Evolutionary conservation across 495 filamentous ascomycete species (phyloP).

Genomic region (Talaromyces trachyspermus): DNA sequence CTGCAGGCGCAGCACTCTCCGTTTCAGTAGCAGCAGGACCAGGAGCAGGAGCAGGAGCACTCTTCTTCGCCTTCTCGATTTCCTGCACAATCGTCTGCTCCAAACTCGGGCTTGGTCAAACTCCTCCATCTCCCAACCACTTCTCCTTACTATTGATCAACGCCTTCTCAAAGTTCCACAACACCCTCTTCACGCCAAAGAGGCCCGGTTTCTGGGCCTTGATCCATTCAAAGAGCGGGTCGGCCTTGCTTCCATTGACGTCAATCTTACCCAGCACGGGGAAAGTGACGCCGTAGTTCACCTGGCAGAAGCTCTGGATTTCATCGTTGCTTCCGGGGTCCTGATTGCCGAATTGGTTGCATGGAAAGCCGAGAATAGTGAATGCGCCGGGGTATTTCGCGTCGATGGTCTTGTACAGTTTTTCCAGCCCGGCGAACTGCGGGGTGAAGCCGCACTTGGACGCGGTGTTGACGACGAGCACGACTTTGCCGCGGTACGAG

Average conservation of each 20-base stretch:
- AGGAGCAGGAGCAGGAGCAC: constrained; percentile 15
- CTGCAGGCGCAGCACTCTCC: constrained; percentile 3
- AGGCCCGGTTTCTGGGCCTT: constrained; percentile 79
- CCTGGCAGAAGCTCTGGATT: constrained; percentile 84
- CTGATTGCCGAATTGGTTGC: constrained; percentile 93
- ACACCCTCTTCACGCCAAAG: constrained; percentile 77
- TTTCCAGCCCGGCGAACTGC: constrained; percentile 90
- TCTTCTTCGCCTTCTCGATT: constrained; percentile 46
- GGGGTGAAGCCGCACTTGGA: constrained; percentile 98
- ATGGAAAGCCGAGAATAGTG: constrained; percentile 88
- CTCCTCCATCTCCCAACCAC: constrained; percentile 79
- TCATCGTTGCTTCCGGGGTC: constrained; percentile 86
- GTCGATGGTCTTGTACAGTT: constrained; percentile 73
- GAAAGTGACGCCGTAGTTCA: constrained; percentile 95
- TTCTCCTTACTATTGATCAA: constrained; percentile 73
- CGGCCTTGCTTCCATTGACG: constrained; percentile 79
- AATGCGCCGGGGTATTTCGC: constrained; percentile 66
- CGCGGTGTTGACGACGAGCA: constrained; percentile 96
- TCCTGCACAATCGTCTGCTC: constrained; percentile 68
- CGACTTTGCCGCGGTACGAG: constrained; percentile 76
- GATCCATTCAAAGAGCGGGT: constrained; percentile 80
- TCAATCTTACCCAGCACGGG: constrained; percentile 86
- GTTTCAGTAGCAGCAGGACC: constrained; percentile 1
- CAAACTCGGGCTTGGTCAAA: constrained; percentile 72
- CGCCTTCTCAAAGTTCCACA: constrained; percentile 99